phyloP scores from a whole-genome alignment of 768 basidiomycete genomes.

The Calocybe gangraenosa region DNA sequence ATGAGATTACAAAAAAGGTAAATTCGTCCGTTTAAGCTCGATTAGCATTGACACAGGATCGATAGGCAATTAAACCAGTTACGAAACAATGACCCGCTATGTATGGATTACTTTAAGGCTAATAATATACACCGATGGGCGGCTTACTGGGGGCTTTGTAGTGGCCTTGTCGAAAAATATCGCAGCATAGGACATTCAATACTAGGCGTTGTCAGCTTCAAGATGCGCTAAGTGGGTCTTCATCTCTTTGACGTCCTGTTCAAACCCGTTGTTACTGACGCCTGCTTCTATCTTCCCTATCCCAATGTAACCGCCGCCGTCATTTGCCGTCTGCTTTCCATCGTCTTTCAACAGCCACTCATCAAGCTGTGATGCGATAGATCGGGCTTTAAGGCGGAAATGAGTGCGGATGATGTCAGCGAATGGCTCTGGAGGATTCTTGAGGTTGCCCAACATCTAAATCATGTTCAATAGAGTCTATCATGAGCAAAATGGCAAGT shows the following conservation, averaged over 20 bases:
- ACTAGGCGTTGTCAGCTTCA: constrained; percentile 5
- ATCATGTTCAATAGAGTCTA: constrained; percentile 4
- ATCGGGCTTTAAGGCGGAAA: constrained; percentile 78
- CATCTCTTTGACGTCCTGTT: constrained; percentile 70
- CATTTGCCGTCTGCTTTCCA: constrained; percentile 50
- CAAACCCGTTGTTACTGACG: constrained; percentile 54
- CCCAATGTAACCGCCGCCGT: constrained; percentile 44
- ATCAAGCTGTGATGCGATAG: constrained; percentile 70
- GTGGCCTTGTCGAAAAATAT: not conserved
- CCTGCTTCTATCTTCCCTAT: constrained; percentile 30
- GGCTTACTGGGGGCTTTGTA: not conserved
- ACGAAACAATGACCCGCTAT: constrained; percentile 4
- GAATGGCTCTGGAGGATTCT: constrained; percentile 81
- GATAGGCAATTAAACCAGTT: constrained; percentile 13
- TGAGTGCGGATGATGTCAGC: constrained; percentile 86
- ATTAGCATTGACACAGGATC: not conserved
- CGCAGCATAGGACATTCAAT: not conserved
- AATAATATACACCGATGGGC: too few species aligned
- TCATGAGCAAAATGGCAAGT: constrained; percentile 4
- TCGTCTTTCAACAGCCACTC: constrained; percentile 78
- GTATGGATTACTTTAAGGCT: too few species aligned
- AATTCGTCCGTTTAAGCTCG: not conserved
- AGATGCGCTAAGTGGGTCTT: constrained; percentile 53
- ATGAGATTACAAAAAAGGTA: constrained; percentile 61
- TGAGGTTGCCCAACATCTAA: constrained; percentile 83